Percentiles rank a stretch among this genome's conserved stretches.
These are phyloP conservation scores for Syzygium aqueum DNA, from an alignment of 345 rosid genomes.

Conservation along the genomic window DNA sequence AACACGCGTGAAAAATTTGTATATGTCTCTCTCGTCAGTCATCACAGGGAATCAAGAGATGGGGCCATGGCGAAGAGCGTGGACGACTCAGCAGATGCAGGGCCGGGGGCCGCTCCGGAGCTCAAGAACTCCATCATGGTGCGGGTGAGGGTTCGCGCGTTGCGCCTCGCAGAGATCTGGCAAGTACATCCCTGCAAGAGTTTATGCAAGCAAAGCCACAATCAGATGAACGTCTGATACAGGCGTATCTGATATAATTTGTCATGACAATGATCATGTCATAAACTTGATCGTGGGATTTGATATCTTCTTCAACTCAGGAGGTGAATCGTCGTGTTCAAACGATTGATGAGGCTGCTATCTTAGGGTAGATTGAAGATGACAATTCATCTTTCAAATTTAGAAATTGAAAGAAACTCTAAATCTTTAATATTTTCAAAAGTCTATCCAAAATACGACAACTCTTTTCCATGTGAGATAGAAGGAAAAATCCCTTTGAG, in stretches of 20 bases:
- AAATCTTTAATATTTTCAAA: background rate
- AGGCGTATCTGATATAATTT: background rate
- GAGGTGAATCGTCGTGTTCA: background rate
- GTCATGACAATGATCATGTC: background rate
- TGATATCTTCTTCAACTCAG: background rate
- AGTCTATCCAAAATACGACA: background rate
- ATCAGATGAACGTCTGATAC: background rate
- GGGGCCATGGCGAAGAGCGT: conserved; percentile 8
- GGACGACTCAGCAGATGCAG: conserved; percentile 11
- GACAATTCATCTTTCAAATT: background rate
- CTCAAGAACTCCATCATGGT: conserved; percentile 65
- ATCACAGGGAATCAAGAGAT: conserved; percentile 25
- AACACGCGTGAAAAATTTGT: background rate
- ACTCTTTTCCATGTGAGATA: background rate
- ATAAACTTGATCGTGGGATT: background rate
- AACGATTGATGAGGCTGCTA: background rate
- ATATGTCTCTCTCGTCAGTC: background rate
- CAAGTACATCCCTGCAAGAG: conserved; percentile 68
- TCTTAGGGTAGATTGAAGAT: background rate
- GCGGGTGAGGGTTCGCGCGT: conserved; percentile 61
- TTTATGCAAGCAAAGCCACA: background rate
- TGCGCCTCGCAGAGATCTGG: conserved; percentile 72
- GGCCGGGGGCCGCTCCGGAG: conserved; percentile 52
- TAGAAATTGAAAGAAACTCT: background rate
- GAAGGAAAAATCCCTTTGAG: background rate